Percentiles rank a stretch among this genome's conserved stretches.
These are phyloP conservation scores for Cercospora zeina DNA, from an alignment of 2,329 filamentous ascomycete genomes.

Conservation along the genomic window DNA sequence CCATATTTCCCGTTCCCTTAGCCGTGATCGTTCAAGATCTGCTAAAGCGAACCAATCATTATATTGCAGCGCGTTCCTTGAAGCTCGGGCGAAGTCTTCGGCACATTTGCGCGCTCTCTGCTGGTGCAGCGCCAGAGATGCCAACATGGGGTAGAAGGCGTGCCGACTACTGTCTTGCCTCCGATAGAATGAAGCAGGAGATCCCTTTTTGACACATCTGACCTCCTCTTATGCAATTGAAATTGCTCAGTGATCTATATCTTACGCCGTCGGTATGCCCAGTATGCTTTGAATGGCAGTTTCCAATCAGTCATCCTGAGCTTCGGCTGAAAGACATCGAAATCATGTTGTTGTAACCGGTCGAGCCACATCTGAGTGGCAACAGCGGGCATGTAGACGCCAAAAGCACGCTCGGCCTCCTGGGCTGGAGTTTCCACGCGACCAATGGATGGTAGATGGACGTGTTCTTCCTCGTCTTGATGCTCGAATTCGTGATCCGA, in stretches of 20 bases:
- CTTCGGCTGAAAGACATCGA: conserved; percentile 72
- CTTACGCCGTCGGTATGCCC: conserved; percentile 57
- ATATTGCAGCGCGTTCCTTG: too few species aligned
- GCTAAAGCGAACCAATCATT: too few species aligned
- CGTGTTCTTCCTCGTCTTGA: conserved; percentile 69
- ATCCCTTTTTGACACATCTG: neutral
- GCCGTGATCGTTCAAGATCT: too few species aligned
- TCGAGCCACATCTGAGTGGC: conserved; percentile 77
- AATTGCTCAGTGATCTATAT: conserved; percentile 43
- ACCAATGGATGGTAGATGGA: conserved; percentile 45
- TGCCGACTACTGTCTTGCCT: neutral
- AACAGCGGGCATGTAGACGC: conserved; percentile 76
- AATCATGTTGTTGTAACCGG: conserved; percentile 75
- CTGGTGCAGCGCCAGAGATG: too few species aligned
- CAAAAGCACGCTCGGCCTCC: conserved; percentile 69
- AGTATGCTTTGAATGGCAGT: conserved; percentile 75
- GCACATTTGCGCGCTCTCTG: too few species aligned
- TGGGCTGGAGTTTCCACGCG: conserved; percentile 44
- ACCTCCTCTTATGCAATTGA: neutral
- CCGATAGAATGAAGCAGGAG: neutral
- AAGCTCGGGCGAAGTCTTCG: too few species aligned
- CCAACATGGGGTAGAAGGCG: too few species aligned
- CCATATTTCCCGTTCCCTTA: too few species aligned
- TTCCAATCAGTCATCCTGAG: conserved; percentile 73
- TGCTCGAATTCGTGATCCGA: conserved; percentile 89